Conservation (phyloP, 2,329 filamentous ascomycete genomes). For the Aureobasidium pullulans region DNA sequence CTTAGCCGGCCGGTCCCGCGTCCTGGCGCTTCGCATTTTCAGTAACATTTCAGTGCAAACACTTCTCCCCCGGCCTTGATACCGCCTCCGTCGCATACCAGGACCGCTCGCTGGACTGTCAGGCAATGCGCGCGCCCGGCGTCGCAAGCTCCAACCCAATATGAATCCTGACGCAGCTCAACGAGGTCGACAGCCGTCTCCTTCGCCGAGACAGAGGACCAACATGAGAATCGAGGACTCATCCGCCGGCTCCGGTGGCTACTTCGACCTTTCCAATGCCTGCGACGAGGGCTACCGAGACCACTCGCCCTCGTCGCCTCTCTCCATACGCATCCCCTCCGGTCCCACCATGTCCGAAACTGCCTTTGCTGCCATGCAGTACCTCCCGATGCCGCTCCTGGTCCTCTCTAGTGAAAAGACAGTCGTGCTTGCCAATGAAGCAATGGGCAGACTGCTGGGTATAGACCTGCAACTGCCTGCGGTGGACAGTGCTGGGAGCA, state of each 20-base stretch:
- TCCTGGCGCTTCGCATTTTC: neutral
- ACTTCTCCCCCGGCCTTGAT: neutral
- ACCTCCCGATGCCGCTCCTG: constrained; percentile 64
- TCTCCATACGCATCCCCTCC: constrained; percentile 29
- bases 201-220: constrained; percentile 5
- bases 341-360: constrained; percentile 25
- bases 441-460: constrained; percentile 63
- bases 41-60: neutral
- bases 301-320: constrained; percentile 16
- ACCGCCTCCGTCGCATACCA: neutral
- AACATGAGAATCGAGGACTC: neutral
- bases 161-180: neutral
- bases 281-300: constrained; percentile 14
- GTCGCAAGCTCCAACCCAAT: neutral
- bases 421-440: constrained; percentile 66
- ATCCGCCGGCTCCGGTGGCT: constrained; percentile 2
- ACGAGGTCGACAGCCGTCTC: neutral
- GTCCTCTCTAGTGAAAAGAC: constrained; percentile 63
- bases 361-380: constrained; percentile 63
- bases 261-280: constrained; percentile 15
- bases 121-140: constrained; percentile 12
- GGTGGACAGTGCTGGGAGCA: constrained; percentile 26
- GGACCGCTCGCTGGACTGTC: neutral
- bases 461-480: constrained; percentile 38
- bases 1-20: constrained; percentile 1